phyloP scores from a whole-genome alignment of 2,329 filamentous ascomycete genomes.

The Ophiostoma piceae region DNA sequence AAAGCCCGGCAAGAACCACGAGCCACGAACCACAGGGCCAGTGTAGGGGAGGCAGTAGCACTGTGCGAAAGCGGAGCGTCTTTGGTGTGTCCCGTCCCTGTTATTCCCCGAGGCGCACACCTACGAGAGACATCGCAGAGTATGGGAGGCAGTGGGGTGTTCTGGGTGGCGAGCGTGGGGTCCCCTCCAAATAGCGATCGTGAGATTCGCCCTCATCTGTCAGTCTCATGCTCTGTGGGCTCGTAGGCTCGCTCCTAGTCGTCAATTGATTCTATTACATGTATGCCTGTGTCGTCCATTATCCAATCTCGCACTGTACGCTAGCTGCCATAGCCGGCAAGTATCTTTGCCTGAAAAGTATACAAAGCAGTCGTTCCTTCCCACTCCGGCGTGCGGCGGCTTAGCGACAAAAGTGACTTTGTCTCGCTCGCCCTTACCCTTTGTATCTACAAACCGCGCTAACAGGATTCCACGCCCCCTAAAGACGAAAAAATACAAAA shows the following conservation, averaged over 20 bases:
- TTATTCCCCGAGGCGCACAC: neutral
- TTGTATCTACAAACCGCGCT: slow-evolving; percentile 10
- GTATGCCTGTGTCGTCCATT: neutral
- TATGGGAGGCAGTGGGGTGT: neutral
- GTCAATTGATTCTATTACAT: neutral
- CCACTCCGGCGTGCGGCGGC: slow-evolving; percentile 18
- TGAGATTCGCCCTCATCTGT: neutral
- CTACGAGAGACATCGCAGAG: neutral
- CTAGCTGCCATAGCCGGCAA: neutral
- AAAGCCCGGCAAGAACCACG: neutral
- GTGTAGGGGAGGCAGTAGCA: neutral
- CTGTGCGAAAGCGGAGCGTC: neutral
- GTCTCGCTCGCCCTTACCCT: slow-evolving; percentile 4
- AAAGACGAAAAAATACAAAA: neutral
- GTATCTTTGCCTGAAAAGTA: neutral
- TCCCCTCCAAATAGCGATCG: neutral
- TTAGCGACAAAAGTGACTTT: neutral
- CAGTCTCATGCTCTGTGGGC: slow-evolving; percentile 2
- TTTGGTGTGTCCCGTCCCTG: neutral
- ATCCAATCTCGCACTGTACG: neutral
- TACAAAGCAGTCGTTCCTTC: slow-evolving; percentile 1
- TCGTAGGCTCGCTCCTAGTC: neutral
- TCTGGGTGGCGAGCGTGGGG: slow-evolving; percentile 5
- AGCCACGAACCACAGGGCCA: neutral
- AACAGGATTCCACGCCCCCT: slow-evolving; percentile 6